Evolutionary conservation across 345 rosid species (phyloP).

Genomic region (Viola odorata): DNA sequence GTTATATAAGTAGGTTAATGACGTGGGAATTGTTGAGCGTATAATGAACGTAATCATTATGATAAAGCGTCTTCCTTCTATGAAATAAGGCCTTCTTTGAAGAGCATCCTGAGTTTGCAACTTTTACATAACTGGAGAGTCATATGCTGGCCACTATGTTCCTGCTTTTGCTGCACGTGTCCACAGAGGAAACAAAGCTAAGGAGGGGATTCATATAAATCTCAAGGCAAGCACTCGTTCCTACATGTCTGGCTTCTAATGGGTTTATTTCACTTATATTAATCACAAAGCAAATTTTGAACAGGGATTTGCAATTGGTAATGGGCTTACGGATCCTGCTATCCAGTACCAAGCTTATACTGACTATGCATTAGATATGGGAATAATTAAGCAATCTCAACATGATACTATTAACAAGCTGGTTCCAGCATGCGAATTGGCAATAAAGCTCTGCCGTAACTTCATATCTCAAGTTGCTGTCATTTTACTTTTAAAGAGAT

Average conservation of each 20-base stretch:
- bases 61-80: slow-evolving; percentile 10
- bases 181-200: slow-evolving; percentile 86
- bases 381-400: slow-evolving; percentile 49
- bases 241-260: not conserved
- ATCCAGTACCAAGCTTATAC: slow-evolving; percentile 90
- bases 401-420: slow-evolving; percentile 65
- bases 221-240: slow-evolving; percentile 52
- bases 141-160: slow-evolving; percentile 98
- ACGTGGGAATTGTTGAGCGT: not conserved
- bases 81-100: slow-evolving; percentile 68
- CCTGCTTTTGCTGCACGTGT: slow-evolving; percentile 96
- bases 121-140: slow-evolving; percentile 95
- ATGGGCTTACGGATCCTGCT: slow-evolving; percentile 94
- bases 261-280: not conserved
- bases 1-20: not conserved
- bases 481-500: too few relatives aligned
- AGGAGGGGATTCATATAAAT: slow-evolving; percentile 78
- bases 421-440: slow-evolving; percentile 78
- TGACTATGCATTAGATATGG: slow-evolving; percentile 92
- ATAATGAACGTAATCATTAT: too few relatives aligned
- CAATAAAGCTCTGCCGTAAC: slow-evolving; percentile 90
- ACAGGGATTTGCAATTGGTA: slow-evolving; percentile 99
- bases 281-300: slow-evolving; percentile 15
- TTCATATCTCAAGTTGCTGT: slow-evolving; percentile 2
- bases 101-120: slow-evolving; percentile 73